Percentiles rank a stretch among this genome's conserved stretches.
phyloP scores from a whole-genome alignment of 805 yeast species.

The Wickerhamiella cacticola region DNA sequence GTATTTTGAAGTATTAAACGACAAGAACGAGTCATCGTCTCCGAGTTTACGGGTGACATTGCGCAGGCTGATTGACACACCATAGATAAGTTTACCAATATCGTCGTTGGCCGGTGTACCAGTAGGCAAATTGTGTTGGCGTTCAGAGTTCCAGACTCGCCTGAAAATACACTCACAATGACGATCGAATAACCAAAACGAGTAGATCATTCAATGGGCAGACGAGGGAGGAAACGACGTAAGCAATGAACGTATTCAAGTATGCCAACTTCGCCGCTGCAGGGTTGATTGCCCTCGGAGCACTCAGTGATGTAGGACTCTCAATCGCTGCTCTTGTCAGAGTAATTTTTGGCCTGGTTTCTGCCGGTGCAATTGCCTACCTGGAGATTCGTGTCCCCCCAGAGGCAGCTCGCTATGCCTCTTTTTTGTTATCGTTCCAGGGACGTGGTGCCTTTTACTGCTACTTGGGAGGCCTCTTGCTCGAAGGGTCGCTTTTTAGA shows the following conservation, averaged over 20 bases:
- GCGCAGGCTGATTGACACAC: constrained; percentile 67
- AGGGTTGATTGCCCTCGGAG: constrained; percentile 8
- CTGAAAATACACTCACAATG: constrained; percentile 82
- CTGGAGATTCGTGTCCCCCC: constrained; percentile 41
- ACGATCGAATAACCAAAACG: constrained; percentile 83
- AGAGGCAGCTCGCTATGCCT: constrained; percentile 37
- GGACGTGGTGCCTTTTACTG: constrained; percentile 59
- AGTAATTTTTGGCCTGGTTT: constrained; percentile 26
- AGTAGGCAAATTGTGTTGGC: constrained; percentile 34
- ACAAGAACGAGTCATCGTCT: constrained; percentile 27
- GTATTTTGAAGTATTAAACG: constrained; percentile 49
- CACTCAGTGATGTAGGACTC: constrained; percentile 2
- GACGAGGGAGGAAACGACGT: background rate
- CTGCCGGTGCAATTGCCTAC: constrained; percentile 20
- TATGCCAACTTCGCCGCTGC: constrained; percentile 11
- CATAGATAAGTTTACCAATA: constrained; percentile 70
- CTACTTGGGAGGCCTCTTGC: constrained; percentile 38
- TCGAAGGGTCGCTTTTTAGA: constrained; percentile 45
- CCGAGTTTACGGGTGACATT: constrained; percentile 54
- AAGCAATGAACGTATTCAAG: constrained; percentile 9
- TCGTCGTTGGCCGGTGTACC: constrained; percentile 38
- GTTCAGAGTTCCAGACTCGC: constrained; percentile 45
- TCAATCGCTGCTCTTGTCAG: constrained; percentile 2
- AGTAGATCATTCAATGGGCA: constrained; percentile 37
- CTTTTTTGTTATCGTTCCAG: constrained; percentile 49